Conservation (phyloP, 257 asterid genomes). For the Ballota nigra region DNA sequence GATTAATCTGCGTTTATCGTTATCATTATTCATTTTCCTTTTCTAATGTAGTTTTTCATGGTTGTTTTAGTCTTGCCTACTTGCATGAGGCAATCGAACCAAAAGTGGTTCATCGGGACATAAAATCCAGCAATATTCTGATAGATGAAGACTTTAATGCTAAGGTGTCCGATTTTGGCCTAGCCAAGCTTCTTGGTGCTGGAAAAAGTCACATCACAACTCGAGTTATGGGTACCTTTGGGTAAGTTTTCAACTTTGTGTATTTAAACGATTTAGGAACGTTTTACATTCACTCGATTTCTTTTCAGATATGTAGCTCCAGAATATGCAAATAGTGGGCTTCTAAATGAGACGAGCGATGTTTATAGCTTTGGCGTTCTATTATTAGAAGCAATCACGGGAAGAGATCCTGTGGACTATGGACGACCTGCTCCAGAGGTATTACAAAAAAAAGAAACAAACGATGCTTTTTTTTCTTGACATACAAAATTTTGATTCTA, state of each 20-base stretch:
- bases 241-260: constrained; percentile 45
- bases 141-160: constrained; percentile 88
- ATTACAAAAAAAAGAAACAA: background rate
- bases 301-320: constrained; percentile 91
- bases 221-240: constrained; percentile 97
- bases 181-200: constrained; percentile 90
- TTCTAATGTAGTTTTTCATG: background rate
- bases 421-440: constrained; percentile 96
- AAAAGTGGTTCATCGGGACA: constrained; percentile 91
- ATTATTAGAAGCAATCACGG: constrained; percentile 84
- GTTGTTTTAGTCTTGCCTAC: constrained; percentile 72
- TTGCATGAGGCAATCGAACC: constrained; percentile 97
- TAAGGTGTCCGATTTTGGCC: constrained; percentile 89
- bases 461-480: too few relatives aligned
- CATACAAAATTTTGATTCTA: background rate
- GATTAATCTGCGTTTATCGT: constrained; percentile 3
- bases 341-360: constrained; percentile 89
- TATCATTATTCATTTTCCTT: background rate
- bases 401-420: constrained; percentile 97
- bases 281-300: background rate
- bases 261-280: background rate
- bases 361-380: constrained; percentile 93
- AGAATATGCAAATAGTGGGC: constrained; percentile 93
- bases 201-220: constrained; percentile 94
- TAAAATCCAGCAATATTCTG: constrained; percentile 88